These are phyloP conservation scores for Boletus reticuloceps DNA, from an alignment of 768 basidiomycete species.

Conservation along the genomic window DNA sequence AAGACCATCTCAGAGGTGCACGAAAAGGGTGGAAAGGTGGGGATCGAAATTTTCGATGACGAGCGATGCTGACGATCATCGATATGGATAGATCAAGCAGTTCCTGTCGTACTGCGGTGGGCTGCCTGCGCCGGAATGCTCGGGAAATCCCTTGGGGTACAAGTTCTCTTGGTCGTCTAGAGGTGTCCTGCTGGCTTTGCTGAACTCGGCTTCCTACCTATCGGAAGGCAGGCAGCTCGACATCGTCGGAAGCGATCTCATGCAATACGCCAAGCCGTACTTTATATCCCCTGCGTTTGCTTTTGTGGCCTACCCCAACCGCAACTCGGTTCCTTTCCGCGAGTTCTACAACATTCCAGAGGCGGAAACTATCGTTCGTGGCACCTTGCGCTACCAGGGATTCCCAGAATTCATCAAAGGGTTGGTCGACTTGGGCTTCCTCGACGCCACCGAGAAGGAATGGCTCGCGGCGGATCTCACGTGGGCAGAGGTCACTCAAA, in stretches of 20 bases:
- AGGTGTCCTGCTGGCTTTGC: conserved; percentile 90
- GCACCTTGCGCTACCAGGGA: conserved; percentile 92
- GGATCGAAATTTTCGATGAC: conserved; percentile 4
- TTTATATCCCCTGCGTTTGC: conserved; percentile 94
- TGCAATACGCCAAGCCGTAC: conserved; percentile 89
- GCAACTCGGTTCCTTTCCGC: conserved; percentile 87
- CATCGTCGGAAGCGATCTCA: conserved; percentile 79
- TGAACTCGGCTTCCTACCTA: conserved; percentile 85
- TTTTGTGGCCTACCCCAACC: conserved; percentile 96
- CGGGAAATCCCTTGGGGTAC: conserved; percentile 96
- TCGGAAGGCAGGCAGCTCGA: conserved; percentile 60
- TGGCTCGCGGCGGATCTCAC: conserved; percentile 75
- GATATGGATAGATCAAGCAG: conserved; percentile 62
- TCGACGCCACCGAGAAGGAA: conserved; percentile 71
- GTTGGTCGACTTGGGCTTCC: conserved; percentile 84
- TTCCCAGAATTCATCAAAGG: conserved; percentile 94
- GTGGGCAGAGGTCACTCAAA: conserved; percentile 83
- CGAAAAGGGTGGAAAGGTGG: conserved; percentile 88
- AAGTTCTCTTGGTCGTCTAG: conserved; percentile 99
- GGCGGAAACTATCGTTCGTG: conserved; percentile 88
- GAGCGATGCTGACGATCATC: neutral
- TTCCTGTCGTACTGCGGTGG: conserved; percentile 97
- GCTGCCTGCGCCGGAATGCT: conserved; percentile 86
- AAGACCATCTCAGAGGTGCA: conserved; percentile 95
- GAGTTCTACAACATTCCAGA: conserved; percentile 94